Conservation (phyloP, 805 yeast species). For the Zygotorulaspora florentina region DNA sequence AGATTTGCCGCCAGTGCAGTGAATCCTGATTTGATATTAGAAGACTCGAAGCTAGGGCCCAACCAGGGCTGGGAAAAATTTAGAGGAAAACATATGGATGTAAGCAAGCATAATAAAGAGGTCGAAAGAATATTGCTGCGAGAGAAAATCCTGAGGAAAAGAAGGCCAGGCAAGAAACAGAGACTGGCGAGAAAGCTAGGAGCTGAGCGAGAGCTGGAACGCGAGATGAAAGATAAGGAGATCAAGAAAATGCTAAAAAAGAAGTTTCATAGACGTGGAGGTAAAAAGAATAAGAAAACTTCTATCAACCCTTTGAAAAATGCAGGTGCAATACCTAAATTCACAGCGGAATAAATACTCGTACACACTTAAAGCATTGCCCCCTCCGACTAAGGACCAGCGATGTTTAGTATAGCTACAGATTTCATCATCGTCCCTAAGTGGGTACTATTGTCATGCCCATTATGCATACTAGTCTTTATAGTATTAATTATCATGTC, state of each 20-base stretch:
- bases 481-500: conserved; percentile 21
- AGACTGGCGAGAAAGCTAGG: conserved; percentile 29
- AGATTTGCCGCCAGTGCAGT: conserved; percentile 22
- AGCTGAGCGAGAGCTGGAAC: conserved; percentile 19
- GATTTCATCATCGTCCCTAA: conserved; percentile 25
- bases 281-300: conserved; percentile 34
- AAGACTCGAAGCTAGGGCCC: conserved; percentile 11
- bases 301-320: conserved; percentile 19
- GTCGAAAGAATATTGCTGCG: conserved; percentile 14
- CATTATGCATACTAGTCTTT: conserved; percentile 16
- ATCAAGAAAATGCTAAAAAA: conserved; percentile 31
- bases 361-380: background rate
- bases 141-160: conserved; percentile 16
- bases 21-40: conserved; percentile 15
- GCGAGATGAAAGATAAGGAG: conserved; percentile 23
- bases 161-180: conserved; percentile 34
- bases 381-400: background rate
- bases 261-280: conserved; percentile 36
- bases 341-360: conserved; percentile 16
- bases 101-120: conserved; percentile 17
- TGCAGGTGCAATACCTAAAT: conserved; percentile 16
- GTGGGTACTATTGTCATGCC: conserved; percentile 14
- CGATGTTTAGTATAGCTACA: conserved; percentile 13
- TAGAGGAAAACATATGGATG: conserved; percentile 17
- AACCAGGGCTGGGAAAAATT: conserved; percentile 12